These are phyloP conservation scores for Cylindrotheca closterium DNA, from an alignment of 108 stramenopile species.

Conservation along the genomic window DNA sequence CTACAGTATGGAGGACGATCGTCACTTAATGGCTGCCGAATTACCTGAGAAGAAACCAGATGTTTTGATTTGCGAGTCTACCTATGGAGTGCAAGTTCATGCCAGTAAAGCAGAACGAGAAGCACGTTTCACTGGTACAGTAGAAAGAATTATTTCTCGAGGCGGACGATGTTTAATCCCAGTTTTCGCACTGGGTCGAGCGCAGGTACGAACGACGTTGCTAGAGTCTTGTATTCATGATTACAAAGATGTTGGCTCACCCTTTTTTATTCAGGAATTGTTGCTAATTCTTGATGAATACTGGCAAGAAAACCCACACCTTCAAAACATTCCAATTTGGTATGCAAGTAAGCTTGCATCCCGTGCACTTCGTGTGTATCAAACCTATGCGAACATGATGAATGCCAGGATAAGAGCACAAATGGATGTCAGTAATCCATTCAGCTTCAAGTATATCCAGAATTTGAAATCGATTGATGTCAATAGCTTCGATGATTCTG, in stretches of 20 bases:
- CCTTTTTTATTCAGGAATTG: conserved; percentile 61
- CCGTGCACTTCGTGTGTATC: conserved; percentile 94
- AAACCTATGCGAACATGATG: conserved; percentile 99
- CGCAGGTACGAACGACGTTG: conserved; percentile 53
- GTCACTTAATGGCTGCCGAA: conserved; percentile 97
- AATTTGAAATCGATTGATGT: conserved; percentile 91
- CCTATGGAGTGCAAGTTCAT: conserved; percentile 97
- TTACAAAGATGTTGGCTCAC: not conserved
- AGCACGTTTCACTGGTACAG: conserved; percentile 88
- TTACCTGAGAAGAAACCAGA: conserved; percentile 88
- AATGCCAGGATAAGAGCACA: conserved; percentile 89
- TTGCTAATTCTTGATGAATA: conserved; percentile 97
- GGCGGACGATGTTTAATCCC: conserved; percentile 97
- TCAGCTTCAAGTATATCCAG: conserved; percentile 83
- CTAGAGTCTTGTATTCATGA: not conserved
- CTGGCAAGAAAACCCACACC: conserved; percentile 94
- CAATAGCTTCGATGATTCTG: conserved; percentile 85
- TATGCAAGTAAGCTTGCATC: conserved; percentile 93
- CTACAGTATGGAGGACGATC: conserved; percentile 96
- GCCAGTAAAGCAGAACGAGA: conserved; percentile 90
- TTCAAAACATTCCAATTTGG: conserved; percentile 93
- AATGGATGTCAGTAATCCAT: conserved; percentile 97
- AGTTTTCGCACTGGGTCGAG: conserved; percentile 96
- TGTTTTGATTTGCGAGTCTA: conserved; percentile 94
- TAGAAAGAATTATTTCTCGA: conserved; percentile 84